phyloP scores from a whole-genome alignment of 208 protist genomes.

The Acanthamoeba lenticulata region DNA sequence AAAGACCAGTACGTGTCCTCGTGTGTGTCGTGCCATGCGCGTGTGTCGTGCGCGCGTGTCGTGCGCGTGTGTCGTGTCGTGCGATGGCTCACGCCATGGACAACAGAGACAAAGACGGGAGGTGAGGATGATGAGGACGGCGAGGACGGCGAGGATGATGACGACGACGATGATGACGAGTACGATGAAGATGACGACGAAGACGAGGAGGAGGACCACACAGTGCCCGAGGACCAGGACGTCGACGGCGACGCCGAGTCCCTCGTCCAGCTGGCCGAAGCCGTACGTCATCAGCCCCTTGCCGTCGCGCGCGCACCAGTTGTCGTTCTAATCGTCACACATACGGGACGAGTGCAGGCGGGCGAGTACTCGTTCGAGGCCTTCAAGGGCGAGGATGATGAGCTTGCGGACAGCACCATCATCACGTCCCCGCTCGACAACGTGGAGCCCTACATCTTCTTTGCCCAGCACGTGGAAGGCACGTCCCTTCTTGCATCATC shows the following conservation, averaged over 20 bases:
- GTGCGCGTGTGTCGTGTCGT: background rate
- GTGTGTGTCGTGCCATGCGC: background rate
- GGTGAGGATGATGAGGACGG: no score
- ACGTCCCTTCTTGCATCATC: background rate
- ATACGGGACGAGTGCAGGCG: no score
- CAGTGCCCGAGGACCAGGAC: background rate
- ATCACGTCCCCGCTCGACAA: constrained; percentile 7
- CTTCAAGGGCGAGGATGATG: constrained; percentile 35
- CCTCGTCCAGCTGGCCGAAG: background rate
- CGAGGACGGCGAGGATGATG: background rate
- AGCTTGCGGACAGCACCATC: background rate
- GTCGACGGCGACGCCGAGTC: background rate
- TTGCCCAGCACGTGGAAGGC: background rate
- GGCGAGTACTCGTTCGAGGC: constrained; percentile 2
- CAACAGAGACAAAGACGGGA: no score
- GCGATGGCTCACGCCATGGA: no score
- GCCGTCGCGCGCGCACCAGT: background rate
- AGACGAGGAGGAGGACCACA: background rate
- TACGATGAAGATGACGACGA: no score
- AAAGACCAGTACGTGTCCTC: background rate
- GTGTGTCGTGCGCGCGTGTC: background rate
- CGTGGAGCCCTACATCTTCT: background rate
- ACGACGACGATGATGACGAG: background rate
- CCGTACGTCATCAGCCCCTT: background rate
- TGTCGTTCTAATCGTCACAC: background rate